phyloP scores from a whole-genome alignment of 2,329 filamentous ascomycete species.

The Stemphylium vesicarium region DNA sequence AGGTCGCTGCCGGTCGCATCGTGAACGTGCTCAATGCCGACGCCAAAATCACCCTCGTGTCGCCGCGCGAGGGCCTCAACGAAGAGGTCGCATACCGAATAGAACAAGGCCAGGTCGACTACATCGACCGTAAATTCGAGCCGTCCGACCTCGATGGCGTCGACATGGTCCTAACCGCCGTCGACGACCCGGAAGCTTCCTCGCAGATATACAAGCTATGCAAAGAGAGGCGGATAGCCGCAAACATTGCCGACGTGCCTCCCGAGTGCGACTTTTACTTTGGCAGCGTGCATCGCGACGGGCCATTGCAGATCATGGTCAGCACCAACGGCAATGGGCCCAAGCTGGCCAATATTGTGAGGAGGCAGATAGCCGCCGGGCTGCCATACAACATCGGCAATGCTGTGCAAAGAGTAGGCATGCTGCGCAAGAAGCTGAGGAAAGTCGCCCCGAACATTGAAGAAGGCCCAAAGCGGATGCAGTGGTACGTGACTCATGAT shows the following conservation, averaged over 20 bases:
- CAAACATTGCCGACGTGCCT: slow-evolving; percentile 96
- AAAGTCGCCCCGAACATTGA: slow-evolving; percentile 73
- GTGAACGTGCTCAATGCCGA: slow-evolving; percentile 95
- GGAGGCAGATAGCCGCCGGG: slow-evolving; percentile 77
- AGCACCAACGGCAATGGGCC: slow-evolving; percentile 98
- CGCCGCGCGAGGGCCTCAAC: slow-evolving; percentile 79
- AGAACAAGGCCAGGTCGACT: slow-evolving; percentile 73
- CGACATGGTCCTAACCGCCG: slow-evolving; percentile 89
- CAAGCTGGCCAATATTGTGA: slow-evolving; percentile 83
- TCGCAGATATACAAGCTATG: slow-evolving; percentile 91
- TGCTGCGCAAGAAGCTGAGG: slow-evolving; percentile 78
- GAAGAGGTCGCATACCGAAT: slow-evolving; percentile 86
- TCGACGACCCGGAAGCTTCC: slow-evolving; percentile 93
- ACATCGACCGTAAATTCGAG: slow-evolving; percentile 83
- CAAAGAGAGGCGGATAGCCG: slow-evolving; percentile 80
- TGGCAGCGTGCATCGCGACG: slow-evolving; percentile 92
- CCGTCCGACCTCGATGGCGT: slow-evolving; percentile 81
- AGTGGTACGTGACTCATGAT: slow-evolving; percentile 63
- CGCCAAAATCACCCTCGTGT: slow-evolving; percentile 85
- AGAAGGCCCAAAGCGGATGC: slow-evolving; percentile 87
- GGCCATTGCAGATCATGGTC: slow-evolving; percentile 97
- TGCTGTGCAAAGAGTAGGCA: slow-evolving; percentile 84
- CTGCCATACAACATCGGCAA: slow-evolving; percentile 82
- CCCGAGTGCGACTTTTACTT: slow-evolving; percentile 99
- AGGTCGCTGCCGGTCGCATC: slow-evolving; percentile 96